Percentiles rank a stretch among this genome's conserved stretches.
phyloP scores from a whole-genome alignment of 768 basidiomycete genomes.

The Erythrobasidium yunnanense region DNA sequence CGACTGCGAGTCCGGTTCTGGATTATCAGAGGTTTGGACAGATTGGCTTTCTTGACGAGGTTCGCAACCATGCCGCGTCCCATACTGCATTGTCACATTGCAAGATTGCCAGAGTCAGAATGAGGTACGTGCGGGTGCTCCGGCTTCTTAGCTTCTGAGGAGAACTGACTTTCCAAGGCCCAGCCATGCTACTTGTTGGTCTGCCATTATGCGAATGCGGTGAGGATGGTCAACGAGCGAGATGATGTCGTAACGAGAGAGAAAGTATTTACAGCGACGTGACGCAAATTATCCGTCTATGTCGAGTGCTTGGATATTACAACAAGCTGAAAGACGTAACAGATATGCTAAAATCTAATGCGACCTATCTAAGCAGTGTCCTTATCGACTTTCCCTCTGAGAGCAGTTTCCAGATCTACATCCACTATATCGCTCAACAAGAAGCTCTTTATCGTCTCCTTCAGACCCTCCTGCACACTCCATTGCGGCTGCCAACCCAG shows the following conservation, averaged over 20 bases:
- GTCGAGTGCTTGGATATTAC: too few relatives aligned
- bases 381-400: background rate
- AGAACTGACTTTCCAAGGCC: conserved; percentile 13
- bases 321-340: too few relatives aligned
- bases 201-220: background rate
- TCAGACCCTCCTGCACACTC: conserved; percentile 82
- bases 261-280: too few relatives aligned
- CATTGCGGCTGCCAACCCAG: conserved; percentile 87
- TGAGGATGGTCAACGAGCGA: background rate
- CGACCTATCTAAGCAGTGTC: too few relatives aligned
- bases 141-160: background rate
- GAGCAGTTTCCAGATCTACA: conserved; percentile 4
- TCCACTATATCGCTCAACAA: conserved; percentile 10
- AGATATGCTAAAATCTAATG: too few relatives aligned
- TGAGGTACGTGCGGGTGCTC: background rate
- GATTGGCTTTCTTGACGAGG: conserved; percentile 24
- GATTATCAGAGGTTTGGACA: conserved; percentile 11
- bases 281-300: too few relatives aligned
- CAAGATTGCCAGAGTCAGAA: too few relatives aligned
- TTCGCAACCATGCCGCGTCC: conserved; percentile 27
- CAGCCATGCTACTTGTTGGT: conserved; percentile 10
- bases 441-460: conserved; percentile 90
- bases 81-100: conserved; percentile 2
- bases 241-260: too few relatives aligned
- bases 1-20: conserved; percentile 18